These are phyloP conservation scores for Acer saccharum DNA, from an alignment of 345 rosid genomes.

Conservation along the genomic window DNA sequence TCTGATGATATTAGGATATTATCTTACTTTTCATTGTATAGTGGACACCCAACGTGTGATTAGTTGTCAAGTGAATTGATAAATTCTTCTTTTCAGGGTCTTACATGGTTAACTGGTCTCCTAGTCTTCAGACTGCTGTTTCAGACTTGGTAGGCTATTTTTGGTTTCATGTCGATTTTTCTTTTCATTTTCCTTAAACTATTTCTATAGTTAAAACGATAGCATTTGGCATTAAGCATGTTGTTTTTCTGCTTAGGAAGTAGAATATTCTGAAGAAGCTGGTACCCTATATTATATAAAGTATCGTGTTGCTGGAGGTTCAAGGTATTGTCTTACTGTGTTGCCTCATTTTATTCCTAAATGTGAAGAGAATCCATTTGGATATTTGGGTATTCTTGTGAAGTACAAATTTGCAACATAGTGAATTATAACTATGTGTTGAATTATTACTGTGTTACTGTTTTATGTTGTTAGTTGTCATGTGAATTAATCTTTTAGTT, in stretches of 20 bases:
- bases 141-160: slow-evolving; percentile 81
- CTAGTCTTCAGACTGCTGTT: slow-evolving; percentile 96
- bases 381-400: background rate
- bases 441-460: no score
- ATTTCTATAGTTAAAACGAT: slow-evolving; percentile 8
- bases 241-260: slow-evolving; percentile 59
- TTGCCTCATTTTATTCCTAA: background rate
- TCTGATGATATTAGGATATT: background rate
- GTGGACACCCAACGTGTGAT: slow-evolving; percentile 2
- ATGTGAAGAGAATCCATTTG: background rate
- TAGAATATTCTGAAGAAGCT: slow-evolving; percentile 96
- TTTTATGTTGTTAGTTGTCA: no score
- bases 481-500: no score
- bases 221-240: slow-evolving; percentile 9
- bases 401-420: background rate
- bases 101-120: slow-evolving; percentile 99
- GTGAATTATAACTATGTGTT: background rate
- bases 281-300: slow-evolving; percentile 83
- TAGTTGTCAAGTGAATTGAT: slow-evolving; percentile 19
- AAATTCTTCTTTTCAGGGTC: slow-evolving; percentile 59
- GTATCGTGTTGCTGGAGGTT: slow-evolving; percentile 94
- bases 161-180: slow-evolving; percentile 24
- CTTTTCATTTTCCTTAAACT: background rate
- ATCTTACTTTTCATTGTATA: background rate
- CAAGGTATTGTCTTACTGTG: slow-evolving; percentile 48